Conservation (phyloP, 2,329 filamentous ascomycete species). For the Aspergillus sp. region DNA sequence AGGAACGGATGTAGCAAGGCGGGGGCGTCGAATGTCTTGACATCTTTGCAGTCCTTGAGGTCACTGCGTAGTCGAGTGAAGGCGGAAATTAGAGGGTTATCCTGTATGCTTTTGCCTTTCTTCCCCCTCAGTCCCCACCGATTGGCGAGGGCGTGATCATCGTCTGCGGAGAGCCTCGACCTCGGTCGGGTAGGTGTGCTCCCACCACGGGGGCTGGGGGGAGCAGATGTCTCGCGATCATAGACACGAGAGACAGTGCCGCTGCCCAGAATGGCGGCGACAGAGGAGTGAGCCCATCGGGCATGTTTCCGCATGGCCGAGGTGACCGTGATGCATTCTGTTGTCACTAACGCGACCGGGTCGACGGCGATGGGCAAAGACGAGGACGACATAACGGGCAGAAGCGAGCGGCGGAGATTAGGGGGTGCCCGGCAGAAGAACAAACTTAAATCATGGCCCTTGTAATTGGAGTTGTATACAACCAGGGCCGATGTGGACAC, state of each 20-base stretch:
- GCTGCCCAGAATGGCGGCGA: conserved; percentile 90
- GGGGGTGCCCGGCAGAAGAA: conserved; percentile 15
- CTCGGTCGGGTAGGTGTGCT: conserved; percentile 21
- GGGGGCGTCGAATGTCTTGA: conserved; percentile 83
- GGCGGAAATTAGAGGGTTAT: conserved; percentile 92
- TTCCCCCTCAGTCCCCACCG: conserved; percentile 92
- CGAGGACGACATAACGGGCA: conserved; percentile 32
- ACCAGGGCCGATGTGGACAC: conserved; percentile 1
- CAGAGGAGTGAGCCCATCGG: conserved; percentile 92
- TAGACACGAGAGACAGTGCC: conserved; percentile 49
- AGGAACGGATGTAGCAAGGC: conserved; percentile 89
- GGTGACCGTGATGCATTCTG: conserved; percentile 98
- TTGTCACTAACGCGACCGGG: conserved; percentile 88
- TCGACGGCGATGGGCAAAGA: conserved; percentile 77
- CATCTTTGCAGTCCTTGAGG: conserved; percentile 85
- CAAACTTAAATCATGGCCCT: conserved; percentile 22
- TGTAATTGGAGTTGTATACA: conserved; percentile 6
- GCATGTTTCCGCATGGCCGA: conserved; percentile 98
- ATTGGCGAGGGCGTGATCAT: conserved; percentile 62
- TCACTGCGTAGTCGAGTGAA: conserved; percentile 89
- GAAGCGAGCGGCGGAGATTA: conserved; percentile 16
- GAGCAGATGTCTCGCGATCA: conserved; percentile 44
- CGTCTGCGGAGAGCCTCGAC: conserved; percentile 31
- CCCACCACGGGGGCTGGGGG: conserved; percentile 34
- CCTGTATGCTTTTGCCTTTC: conserved; percentile 95